phyloP scores from a whole-genome alignment of 2,329 filamentous ascomycete genomes.

The Phaeoacremonium minimum region DNA sequence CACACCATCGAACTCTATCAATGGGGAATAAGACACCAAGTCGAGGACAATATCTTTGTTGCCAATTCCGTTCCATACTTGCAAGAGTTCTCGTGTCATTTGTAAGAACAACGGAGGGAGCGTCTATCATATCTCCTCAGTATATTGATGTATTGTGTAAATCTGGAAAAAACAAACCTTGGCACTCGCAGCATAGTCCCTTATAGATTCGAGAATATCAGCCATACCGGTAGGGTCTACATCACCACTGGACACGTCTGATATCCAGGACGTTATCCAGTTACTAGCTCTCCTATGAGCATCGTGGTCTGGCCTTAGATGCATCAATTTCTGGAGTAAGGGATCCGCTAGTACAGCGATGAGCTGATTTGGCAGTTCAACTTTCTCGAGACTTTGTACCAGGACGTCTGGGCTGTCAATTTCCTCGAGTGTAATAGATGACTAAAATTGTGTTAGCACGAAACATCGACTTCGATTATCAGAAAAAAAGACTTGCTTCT shows the following conservation, averaged over 20 bases:
- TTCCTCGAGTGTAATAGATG: conserved; percentile 71
- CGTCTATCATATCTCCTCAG: no score
- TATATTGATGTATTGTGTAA: no score
- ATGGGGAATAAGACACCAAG: conserved; percentile 47
- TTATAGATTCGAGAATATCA: conserved; percentile 51
- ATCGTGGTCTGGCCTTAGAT: conserved; percentile 55
- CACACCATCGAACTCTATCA: conserved; percentile 53
- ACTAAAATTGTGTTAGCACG: no score
- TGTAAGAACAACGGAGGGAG: no score
- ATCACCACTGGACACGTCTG: conserved; percentile 50
- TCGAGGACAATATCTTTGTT: no score
- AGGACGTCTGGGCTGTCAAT: conserved; percentile 68
- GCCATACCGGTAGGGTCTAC: conserved; percentile 41
- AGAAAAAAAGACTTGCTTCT: conserved; percentile 49
- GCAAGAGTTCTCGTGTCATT: no score
- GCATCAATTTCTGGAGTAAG: conserved; percentile 71
- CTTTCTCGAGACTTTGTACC: conserved; percentile 68
- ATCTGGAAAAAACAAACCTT: conserved; percentile 53
- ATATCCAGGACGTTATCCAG: conserved; percentile 54
- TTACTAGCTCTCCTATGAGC: conserved; percentile 49
- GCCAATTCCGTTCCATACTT: no score
- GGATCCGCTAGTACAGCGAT: conserved; percentile 73
- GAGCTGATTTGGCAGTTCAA: conserved; percentile 79
- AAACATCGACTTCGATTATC: no score
- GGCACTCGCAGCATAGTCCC: conserved; percentile 49